Evolutionary conservation across 768 basidiomycete species (phyloP).

Genomic region (Leucogyrophana mollusca): DNA sequence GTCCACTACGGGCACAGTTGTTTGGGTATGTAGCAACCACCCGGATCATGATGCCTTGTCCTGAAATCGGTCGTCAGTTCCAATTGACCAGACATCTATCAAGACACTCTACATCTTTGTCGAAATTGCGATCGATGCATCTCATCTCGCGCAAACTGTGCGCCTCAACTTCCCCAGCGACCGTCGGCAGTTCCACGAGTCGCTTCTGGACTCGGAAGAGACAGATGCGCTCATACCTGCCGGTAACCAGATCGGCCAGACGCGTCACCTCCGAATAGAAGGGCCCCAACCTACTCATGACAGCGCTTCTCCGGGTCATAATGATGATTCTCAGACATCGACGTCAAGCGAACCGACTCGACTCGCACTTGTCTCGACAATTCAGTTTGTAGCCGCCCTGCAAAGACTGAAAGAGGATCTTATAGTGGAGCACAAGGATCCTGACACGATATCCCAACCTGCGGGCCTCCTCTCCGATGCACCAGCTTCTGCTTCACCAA

Average conservation of each 20-base stretch:
- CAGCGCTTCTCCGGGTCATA: slow-evolving; percentile 2
- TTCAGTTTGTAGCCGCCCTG: slow-evolving; percentile 94
- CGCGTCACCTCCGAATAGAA: slow-evolving; percentile 61
- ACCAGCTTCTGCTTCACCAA: not conserved
- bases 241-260: slow-evolving; percentile 39
- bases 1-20: slow-evolving; percentile 98
- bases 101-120: slow-evolving; percentile 98
- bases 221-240: slow-evolving; percentile 46
- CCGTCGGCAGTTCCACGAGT: slow-evolving; percentile 60
- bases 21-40: slow-evolving; percentile 59
- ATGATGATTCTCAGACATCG: slow-evolving; percentile 12
- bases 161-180: slow-evolving; percentile 87
- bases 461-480: slow-evolving; percentile 13
- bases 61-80: slow-evolving; percentile 53
- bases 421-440: slow-evolving; percentile 34
- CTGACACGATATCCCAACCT: slow-evolving; percentile 2
- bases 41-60: not conserved
- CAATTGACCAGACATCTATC: slow-evolving; percentile 89
- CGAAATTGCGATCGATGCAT: slow-evolving; percentile 89
- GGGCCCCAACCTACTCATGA: slow-evolving; percentile 22
- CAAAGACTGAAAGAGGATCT: slow-evolving; percentile 85
- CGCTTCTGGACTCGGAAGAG: slow-evolving; percentile 57
- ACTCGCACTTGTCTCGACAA: slow-evolving; percentile 92
- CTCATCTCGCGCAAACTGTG: slow-evolving; percentile 80
- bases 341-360: slow-evolving; percentile 48